A percentile compares a stretch with the other conserved stretches of the same genome.
phyloP scores from a whole-genome alignment of 768 basidiomycete species.

The Xerocomellus intermedius region DNA sequence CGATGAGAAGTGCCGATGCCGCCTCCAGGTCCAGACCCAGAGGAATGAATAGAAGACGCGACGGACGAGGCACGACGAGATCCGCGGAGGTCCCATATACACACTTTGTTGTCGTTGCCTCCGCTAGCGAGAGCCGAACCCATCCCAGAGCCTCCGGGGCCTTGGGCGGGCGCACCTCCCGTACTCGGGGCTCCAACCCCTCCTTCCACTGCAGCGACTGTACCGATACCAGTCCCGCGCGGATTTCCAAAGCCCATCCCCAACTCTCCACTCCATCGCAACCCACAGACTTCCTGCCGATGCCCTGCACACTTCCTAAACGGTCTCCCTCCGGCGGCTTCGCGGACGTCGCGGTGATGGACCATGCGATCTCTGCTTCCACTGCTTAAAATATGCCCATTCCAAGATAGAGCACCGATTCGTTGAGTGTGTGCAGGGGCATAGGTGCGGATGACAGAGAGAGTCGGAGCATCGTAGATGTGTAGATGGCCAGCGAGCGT shows the following conservation, averaged over 20 bases:
- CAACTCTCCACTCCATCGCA: slow-evolving; percentile 73
- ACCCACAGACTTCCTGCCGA: slow-evolving; percentile 92
- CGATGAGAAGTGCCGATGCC: slow-evolving; percentile 23
- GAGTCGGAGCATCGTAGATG: slow-evolving; percentile 87
- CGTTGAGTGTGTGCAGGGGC: slow-evolving; percentile 81
- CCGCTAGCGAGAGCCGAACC: slow-evolving; percentile 80
- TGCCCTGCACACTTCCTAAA: slow-evolving; percentile 74
- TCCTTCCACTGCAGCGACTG: slow-evolving; percentile 19
- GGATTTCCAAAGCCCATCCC: slow-evolving; percentile 27
- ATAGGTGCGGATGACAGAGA: slow-evolving; percentile 78
- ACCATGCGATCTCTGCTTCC: slow-evolving; percentile 91
- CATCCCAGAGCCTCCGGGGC: slow-evolving; percentile 32
- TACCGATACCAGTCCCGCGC: slow-evolving; percentile 14
- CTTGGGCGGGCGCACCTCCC: slow-evolving; percentile 26
- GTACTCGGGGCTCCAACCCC: slow-evolving; percentile 19
- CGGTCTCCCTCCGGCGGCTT: slow-evolving; percentile 52
- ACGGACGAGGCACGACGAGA: slow-evolving; percentile 39
- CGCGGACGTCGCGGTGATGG: slow-evolving; percentile 90
- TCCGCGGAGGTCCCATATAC: slow-evolving; percentile 91
- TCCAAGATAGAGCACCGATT: slow-evolving; percentile 95
- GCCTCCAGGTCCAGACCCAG: slow-evolving; percentile 31
- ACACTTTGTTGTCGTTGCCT: slow-evolving; percentile 98
- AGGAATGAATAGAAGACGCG: slow-evolving; percentile 25
- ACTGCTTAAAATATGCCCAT: slow-evolving; percentile 79
- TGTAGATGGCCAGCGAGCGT: slow-evolving; percentile 87